Conservation (phyloP, 192 early-diverging fungal genomes). For the Coemansia sp. region DNA sequence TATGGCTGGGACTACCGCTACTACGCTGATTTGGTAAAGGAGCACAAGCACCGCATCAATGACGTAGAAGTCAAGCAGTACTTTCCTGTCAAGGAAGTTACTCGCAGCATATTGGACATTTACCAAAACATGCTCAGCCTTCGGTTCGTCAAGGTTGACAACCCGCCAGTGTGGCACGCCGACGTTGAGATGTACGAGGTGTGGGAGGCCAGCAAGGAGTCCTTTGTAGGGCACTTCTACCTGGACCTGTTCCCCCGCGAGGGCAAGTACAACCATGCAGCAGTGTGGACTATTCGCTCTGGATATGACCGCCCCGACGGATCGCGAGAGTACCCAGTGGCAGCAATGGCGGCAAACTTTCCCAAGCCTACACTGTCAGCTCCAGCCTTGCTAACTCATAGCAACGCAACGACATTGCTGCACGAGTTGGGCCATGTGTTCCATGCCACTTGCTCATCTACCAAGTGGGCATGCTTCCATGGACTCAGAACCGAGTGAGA, state of each 20-base stretch:
- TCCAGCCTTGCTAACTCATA: slow-evolving; percentile 77
- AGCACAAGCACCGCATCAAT: slow-evolving; percentile 72
- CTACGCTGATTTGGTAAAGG: slow-evolving; percentile 69
- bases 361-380: slow-evolving; percentile 62
- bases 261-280: slow-evolving; percentile 74
- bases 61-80: slow-evolving; percentile 78
- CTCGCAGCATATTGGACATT: slow-evolving; percentile 66
- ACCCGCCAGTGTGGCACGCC: slow-evolving; percentile 68
- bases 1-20: slow-evolving; percentile 74
- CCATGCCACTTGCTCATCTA: slow-evolving; percentile 66
- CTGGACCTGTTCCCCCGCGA: slow-evolving; percentile 76
- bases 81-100: slow-evolving; percentile 65
- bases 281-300: slow-evolving; percentile 73
- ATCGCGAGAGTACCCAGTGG: slow-evolving; percentile 59
- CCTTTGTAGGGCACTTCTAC: slow-evolving; percentile 71
- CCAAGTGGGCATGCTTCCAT: slow-evolving; percentile 73
- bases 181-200: slow-evolving; percentile 79
- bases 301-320: slow-evolving; percentile 60
- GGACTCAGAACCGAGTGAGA: slow-evolving; percentile 76
- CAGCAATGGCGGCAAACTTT: slow-evolving; percentile 73
- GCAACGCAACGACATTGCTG: slow-evolving; percentile 78
- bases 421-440: slow-evolving; percentile 81
- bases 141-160: slow-evolving; percentile 62
- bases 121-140: slow-evolving; percentile 74
- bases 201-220: slow-evolving; percentile 62